phyloP scores from a whole-genome alignment of 306 rosid species.

The Citrullus amarus region DNA sequence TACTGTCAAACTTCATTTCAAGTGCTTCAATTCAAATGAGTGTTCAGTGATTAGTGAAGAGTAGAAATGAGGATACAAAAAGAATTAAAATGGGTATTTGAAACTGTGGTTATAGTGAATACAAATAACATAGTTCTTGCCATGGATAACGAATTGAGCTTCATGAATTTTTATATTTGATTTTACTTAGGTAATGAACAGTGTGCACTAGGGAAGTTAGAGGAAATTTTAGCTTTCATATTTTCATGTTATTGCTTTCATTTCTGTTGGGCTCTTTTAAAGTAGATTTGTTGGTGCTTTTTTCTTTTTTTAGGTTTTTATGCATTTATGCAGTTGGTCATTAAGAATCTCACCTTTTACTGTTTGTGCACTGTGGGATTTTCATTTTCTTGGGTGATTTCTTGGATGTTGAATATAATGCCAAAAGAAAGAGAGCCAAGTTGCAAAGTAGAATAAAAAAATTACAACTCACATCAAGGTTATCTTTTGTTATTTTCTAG shows the following conservation, averaged over 20 bases:
- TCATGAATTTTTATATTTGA: not conserved
- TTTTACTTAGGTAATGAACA: not conserved
- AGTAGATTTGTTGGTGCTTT: not conserved
- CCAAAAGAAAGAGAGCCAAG: constrained; percentile 33
- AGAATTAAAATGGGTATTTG: not conserved
- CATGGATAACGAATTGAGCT: not conserved
- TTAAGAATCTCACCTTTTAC: not conserved
- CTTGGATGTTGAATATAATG: constrained; percentile 40
- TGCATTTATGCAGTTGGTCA: not conserved
- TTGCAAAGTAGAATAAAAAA: constrained; percentile 10
- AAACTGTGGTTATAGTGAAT: not conserved
- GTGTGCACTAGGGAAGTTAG: not conserved
- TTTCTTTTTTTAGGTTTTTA: not conserved
- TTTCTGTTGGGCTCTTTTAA: not conserved
- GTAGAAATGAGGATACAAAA: not conserved
- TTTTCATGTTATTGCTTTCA: not conserved
- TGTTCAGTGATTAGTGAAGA: not conserved
- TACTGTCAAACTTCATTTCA: too few relatives aligned
- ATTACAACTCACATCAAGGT: constrained; percentile 12
- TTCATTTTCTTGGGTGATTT: constrained; percentile 48
- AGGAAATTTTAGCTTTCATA: not conserved
- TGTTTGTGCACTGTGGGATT: not conserved
- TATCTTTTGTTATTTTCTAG: not conserved
- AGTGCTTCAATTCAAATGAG: not conserved
- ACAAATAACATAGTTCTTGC: not conserved